phyloP scores from a whole-genome alignment of 768 basidiomycete genomes.

The Leccinellum rugosiceps region DNA sequence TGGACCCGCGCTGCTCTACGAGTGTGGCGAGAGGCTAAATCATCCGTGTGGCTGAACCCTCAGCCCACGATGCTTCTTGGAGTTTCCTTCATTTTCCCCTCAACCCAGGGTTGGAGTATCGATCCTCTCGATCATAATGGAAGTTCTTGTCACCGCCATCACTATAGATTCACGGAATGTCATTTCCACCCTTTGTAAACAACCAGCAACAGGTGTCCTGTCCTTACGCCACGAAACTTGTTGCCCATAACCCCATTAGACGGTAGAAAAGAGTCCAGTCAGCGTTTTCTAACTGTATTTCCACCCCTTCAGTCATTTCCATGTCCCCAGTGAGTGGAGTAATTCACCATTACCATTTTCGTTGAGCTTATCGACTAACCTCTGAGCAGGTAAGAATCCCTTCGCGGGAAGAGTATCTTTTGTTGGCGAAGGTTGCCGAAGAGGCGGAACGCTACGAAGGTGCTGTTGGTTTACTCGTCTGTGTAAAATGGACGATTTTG shows the following conservation, averaged over 20 bases:
- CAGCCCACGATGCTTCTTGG: slow-evolving; percentile 20
- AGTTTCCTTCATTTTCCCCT: slow-evolving; percentile 21
- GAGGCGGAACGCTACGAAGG: slow-evolving; percentile 90
- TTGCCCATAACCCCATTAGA: slow-evolving; percentile 32
- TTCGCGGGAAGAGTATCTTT: slow-evolving; percentile 41
- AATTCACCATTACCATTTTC: neutral
- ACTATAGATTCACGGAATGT: slow-evolving; percentile 5
- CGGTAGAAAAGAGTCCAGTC: slow-evolving; percentile 27
- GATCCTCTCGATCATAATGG: slow-evolving; percentile 5
- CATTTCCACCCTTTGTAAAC: slow-evolving; percentile 15
- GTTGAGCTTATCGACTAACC: slow-evolving; percentile 3
- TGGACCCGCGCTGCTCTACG: neutral
- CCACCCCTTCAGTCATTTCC: slow-evolving; percentile 6
- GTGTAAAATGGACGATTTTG: neutral
- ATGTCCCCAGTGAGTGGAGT: slow-evolving; percentile 31
- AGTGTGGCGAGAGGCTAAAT: slow-evolving; percentile 12
- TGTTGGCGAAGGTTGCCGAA: slow-evolving; percentile 79
- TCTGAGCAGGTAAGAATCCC: slow-evolving; percentile 27
- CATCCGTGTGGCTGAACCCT: slow-evolving; percentile 23
- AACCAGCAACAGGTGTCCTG: slow-evolving; percentile 8
- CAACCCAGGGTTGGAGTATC: slow-evolving; percentile 26
- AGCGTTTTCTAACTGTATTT: slow-evolving; percentile 4
- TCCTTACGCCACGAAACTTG: slow-evolving; percentile 12
- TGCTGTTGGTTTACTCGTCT: slow-evolving; percentile 28
- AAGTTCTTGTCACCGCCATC: slow-evolving; percentile 1